phyloP scores from a whole-genome alignment of 2,329 filamentous ascomycete species.

The Helotiales sp. region DNA sequence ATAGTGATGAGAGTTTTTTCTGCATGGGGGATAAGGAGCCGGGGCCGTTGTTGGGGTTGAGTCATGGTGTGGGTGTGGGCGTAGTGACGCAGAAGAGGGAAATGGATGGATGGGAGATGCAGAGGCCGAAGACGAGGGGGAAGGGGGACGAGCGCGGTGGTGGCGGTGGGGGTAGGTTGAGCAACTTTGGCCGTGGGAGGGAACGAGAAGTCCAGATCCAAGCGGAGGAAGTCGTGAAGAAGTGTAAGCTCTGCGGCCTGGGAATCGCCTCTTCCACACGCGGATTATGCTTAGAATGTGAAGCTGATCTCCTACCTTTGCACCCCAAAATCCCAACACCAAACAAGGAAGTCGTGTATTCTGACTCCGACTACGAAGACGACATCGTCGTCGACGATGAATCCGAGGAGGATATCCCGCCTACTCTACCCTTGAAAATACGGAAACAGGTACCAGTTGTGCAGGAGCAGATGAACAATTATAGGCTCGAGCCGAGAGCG shows the following conservation, averaged over 20 bases:
- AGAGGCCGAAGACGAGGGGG: not conserved
- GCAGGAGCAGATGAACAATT: not conserved
- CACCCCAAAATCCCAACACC: not conserved
- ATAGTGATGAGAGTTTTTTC: conserved; percentile 24
- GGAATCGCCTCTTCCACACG: not conserved
- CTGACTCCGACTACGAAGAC: conserved; percentile 19
- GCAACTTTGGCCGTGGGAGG: not conserved
- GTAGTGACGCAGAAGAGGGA: not conserved
- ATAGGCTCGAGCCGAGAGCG: no score
- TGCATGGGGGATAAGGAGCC: conserved; percentile 25
- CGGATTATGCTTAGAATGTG: not conserved
- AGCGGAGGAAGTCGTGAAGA: not conserved
- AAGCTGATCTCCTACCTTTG: not conserved
- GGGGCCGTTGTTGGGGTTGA: not conserved
- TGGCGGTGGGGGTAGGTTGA: not conserved
- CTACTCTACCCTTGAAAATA: conserved; percentile 27
- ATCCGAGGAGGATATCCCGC: conserved; percentile 17
- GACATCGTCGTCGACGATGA: conserved; percentile 11
- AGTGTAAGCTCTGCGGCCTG: conserved; percentile 8
- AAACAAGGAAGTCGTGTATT: not conserved
- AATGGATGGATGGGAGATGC: not conserved
- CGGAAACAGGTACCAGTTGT: not conserved
- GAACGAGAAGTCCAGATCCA: not conserved
- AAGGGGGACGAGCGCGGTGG: not conserved
- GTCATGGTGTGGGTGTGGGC: not conserved